Evolutionary conservation across 805 yeast species (phyloP), one percentile per base, ranked within the genome.

Genomic region (Kodamaea hsintzibuensis): DNA sequence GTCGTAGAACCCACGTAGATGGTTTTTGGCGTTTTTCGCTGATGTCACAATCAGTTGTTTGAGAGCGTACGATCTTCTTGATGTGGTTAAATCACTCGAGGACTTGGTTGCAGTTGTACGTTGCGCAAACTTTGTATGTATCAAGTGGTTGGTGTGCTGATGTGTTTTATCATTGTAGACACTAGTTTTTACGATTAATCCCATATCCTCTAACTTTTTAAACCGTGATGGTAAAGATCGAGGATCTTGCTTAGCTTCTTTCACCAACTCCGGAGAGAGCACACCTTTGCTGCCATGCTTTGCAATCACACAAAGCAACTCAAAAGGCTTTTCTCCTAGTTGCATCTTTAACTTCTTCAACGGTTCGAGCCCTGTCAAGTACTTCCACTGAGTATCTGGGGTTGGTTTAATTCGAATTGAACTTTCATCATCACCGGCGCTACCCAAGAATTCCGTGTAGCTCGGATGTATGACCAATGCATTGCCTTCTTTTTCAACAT

Each of bases 181-280:
- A 44, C 58, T 67, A 9, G 60, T 64, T 49, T 77, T 82, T 18
- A 69, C 69, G 4, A 85, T 78, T 14, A 84, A 67, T 17, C 81
- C 82, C 38, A 74, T 64, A 7, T 75, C 80, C 54, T 77, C 82
- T 16, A 88, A 69, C 43, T 77, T 76, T 60, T 81, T 83, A 50
- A 86, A 71, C 59, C 95, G 75, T 0, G 83, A 74, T 0, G 91
- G 84, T 42, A 86, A 72, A 54, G 91, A 85, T 57, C 93, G 76
- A 14, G 85, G 81, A 61, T 88, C 95, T 67, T 88, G 95, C 7
- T 81, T 81, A 0, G 91, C 81, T 16, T 70, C 73, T 42, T 72
- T 70, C 1, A 85, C 80, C 54, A 88, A 71, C 22, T 82, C 83
- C 30, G 82, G 70, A 0, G 92, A 81, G 48, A 81, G 76, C 13